Evolutionary conservation across 768 basidiomycete genomes (phyloP).

Genomic region (Mycena filopes): DNA sequence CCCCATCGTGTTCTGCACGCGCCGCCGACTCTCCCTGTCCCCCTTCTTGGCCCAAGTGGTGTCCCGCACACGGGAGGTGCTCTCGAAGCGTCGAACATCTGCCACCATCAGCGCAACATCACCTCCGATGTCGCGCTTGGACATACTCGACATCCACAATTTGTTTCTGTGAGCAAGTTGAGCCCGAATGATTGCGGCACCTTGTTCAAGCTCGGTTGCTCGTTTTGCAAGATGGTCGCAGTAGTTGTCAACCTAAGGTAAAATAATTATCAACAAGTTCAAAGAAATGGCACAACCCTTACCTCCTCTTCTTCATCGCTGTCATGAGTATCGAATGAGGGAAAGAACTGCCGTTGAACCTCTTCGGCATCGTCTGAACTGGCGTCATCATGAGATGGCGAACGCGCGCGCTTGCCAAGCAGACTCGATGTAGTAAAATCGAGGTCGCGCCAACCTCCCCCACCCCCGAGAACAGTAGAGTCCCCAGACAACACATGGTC

Average conservation of each 20-base stretch:
- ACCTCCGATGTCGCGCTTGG: conserved; percentile 5
- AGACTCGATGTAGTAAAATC: conserved; percentile 5
- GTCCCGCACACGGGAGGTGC: neutral
- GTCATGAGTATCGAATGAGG: neutral
- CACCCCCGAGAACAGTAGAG: conserved; percentile 14
- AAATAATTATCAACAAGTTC: neutral
- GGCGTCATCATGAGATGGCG: neutral
- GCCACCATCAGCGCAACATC: conserved; percentile 2
- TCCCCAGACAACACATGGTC: conserved; percentile 36
- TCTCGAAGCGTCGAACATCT: conserved; percentile 4
- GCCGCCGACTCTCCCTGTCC: neutral
- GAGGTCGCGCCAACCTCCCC: conserved; percentile 17
- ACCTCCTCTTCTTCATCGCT: conserved; percentile 7
- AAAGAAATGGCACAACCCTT: neutral
- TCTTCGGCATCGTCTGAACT: neutral
- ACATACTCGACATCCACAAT: neutral
- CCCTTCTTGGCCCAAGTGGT: conserved; percentile 5
- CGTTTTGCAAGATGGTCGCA: neutral
- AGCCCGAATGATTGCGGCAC: conserved; percentile 4
- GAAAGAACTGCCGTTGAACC: neutral
- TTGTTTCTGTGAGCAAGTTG: conserved; percentile 5
- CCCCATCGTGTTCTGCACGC: conserved; percentile 2
- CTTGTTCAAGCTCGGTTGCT: neutral
- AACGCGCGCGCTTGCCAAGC: conserved; percentile 4
- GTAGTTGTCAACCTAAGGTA: neutral